Conservation (phyloP, 2,329 filamentous ascomycete species). For the Colletotrichum trifolii region DNA sequence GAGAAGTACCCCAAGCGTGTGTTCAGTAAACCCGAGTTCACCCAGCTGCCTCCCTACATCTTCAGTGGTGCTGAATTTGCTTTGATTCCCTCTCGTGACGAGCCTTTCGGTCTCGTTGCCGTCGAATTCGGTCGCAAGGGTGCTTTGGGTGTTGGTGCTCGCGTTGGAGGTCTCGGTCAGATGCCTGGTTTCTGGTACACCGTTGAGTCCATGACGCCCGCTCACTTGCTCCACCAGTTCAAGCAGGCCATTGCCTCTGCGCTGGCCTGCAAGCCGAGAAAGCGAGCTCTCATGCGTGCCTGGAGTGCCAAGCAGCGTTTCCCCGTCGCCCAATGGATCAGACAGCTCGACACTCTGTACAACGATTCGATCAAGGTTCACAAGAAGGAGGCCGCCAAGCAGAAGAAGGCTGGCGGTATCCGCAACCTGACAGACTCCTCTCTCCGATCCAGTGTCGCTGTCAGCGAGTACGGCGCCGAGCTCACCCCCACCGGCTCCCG, state of each 20-base stretch:
- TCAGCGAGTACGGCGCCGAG: conserved; percentile 30
- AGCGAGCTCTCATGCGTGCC: conserved; percentile 71
- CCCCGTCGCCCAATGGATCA: conserved; percentile 74
- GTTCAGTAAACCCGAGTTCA: conserved; percentile 76
- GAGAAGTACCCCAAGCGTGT: conserved; percentile 73
- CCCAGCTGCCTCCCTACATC: conserved; percentile 72
- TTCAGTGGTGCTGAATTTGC: conserved; percentile 77
- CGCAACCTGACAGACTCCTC: conserved; percentile 33
- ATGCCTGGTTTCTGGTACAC: conserved; percentile 81
- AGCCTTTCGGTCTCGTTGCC: conserved; percentile 76
- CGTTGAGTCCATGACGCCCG: conserved; percentile 72
- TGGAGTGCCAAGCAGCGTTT: conserved; percentile 74
- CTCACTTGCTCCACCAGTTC: conserved; percentile 73
- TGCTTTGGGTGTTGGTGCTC: conserved; percentile 73
- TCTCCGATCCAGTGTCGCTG: conserved; percentile 27
- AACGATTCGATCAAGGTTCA: conserved; percentile 66
- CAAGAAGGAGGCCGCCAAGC: conserved; percentile 43
- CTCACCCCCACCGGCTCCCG: conserved; percentile 25
- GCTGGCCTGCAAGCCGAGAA: conserved; percentile 65
- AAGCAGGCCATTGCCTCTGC: conserved; percentile 72
- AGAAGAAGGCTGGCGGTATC: conserved; percentile 33
- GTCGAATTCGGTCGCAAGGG: conserved; percentile 77
- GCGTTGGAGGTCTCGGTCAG: conserved; percentile 74
- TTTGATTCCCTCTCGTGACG: conserved; percentile 74
- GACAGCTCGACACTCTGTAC: conserved; percentile 72